Evolutionary conservation across 768 basidiomycete species (phyloP).

Genomic region (Tylopilus intermedius): DNA sequence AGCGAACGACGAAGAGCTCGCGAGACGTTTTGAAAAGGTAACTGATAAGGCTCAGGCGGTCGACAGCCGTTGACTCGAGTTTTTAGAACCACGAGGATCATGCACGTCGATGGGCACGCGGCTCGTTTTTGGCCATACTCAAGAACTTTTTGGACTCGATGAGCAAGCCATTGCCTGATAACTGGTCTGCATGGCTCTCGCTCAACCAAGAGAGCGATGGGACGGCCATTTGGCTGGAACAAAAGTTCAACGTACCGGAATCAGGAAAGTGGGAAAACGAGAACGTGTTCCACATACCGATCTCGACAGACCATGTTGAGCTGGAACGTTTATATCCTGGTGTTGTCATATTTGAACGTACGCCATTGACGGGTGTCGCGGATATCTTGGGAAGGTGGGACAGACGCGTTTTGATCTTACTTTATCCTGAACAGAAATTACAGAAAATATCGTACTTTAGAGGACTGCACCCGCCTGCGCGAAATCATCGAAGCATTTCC

Average conservation of each 20-base stretch:
- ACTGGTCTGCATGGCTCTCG: slow-evolving; percentile 73
- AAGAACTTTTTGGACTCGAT: slow-evolving; percentile 37
- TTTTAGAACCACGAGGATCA: slow-evolving; percentile 68
- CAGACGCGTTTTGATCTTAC: neutral
- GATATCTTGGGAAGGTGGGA: slow-evolving; percentile 67
- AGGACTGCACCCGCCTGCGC: slow-evolving; percentile 67
- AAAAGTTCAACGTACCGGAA: slow-evolving; percentile 65
- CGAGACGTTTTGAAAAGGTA: slow-evolving; percentile 66
- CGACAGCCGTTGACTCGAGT: neutral
- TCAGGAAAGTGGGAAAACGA: slow-evolving; percentile 63
- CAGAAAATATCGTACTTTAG: slow-evolving; percentile 67
- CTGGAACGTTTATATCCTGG: slow-evolving; percentile 44
- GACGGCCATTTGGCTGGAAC: slow-evolving; percentile 76
- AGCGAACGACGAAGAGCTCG: slow-evolving; percentile 61
- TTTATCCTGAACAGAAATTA: neutral
- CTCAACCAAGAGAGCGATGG: slow-evolving; percentile 67
- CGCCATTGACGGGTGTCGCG: slow-evolving; percentile 53
- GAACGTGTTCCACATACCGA: slow-evolving; percentile 56
- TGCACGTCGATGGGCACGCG: slow-evolving; percentile 66
- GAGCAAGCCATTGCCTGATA: slow-evolving; percentile 25
- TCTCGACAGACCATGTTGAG: slow-evolving; percentile 19
- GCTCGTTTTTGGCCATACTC: slow-evolving; percentile 52
- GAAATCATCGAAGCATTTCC: slow-evolving; percentile 57
- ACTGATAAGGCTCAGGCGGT: neutral
- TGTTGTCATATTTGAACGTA: slow-evolving; percentile 70